Evolutionary conservation across 768 basidiomycete species (phyloP).

Genomic region (Pisolithus sp.): DNA sequence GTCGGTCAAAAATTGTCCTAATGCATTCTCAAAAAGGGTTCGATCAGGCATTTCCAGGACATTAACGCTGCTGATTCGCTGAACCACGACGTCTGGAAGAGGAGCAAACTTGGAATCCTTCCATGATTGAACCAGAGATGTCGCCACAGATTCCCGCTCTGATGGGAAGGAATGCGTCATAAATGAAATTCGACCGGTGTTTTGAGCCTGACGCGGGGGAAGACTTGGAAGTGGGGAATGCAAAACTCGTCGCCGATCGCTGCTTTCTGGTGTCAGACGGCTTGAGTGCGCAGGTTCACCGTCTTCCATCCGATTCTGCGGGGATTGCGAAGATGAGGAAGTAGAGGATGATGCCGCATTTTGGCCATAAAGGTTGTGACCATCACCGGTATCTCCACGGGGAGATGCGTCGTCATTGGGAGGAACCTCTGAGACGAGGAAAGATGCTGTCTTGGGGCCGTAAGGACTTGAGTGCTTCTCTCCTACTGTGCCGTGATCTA

Average conservation of each 20-base stretch:
- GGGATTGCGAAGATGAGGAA: constrained; percentile 18
- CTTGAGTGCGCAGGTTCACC: constrained; percentile 11
- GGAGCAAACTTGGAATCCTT: constrained; percentile 50
- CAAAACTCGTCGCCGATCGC: constrained; percentile 13
- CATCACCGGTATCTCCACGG: constrained; percentile 23
- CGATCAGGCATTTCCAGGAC: constrained; percentile 57
- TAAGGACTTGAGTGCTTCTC: constrained; percentile 37
- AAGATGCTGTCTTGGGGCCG: constrained; percentile 42
- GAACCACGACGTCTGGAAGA: constrained; percentile 49
- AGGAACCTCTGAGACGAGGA: constrained; percentile 37
- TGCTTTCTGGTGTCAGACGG: constrained; percentile 18
- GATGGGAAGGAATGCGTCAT: constrained; percentile 37
- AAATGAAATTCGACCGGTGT: constrained; percentile 32
- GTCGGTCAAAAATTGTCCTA: constrained; percentile 43
- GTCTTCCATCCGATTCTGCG: constrained; percentile 8
- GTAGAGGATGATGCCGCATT: constrained; percentile 36
- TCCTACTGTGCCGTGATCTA: constrained; percentile 32
- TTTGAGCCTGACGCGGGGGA: constrained; percentile 19
- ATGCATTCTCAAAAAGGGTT: constrained; percentile 43
- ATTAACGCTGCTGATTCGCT: constrained; percentile 48
- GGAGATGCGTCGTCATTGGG: constrained; percentile 26
- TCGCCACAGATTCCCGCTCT: constrained; percentile 34
- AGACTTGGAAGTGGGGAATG: constrained; percentile 17
- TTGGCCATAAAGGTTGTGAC: constrained; percentile 43
- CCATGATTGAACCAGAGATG: constrained; percentile 52